Conservation (phyloP, 176 grass and related monocot genomes). For the Musa acuminata region DNA sequence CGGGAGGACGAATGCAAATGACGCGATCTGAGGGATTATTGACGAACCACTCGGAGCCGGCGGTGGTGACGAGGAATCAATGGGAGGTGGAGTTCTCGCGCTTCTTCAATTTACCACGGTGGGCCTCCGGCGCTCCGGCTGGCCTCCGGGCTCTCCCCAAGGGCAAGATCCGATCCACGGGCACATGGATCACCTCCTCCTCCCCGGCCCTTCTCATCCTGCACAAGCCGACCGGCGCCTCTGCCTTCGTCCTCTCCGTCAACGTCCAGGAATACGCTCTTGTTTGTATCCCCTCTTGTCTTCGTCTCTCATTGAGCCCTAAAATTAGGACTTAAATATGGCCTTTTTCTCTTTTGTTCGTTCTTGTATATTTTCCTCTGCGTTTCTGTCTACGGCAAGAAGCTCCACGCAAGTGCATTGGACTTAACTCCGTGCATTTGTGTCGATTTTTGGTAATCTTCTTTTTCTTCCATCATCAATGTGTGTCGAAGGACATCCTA, state of each 20-base stretch:
- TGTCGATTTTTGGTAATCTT: too few relatives aligned
- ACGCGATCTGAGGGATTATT: not conserved
- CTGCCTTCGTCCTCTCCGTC: constrained; percentile 40
- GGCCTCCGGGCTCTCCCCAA: constrained; percentile 28
- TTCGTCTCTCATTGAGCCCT: constrained; percentile 3
- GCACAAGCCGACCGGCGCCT: constrained; percentile 10
- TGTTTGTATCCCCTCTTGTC: not conserved
- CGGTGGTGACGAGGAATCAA: constrained; percentile 9
- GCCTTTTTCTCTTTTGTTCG: not conserved
- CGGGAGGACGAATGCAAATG: not conserved
- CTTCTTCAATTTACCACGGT: constrained; percentile 42
- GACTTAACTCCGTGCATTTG: not conserved
- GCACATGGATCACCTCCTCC: constrained; percentile 43
- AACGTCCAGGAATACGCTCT: constrained; percentile 24
- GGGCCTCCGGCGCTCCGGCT: constrained; percentile 16
- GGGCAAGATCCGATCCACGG: constrained; percentile 25
- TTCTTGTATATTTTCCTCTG: not conserved
- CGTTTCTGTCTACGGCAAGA: not conserved
- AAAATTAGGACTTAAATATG: not conserved
- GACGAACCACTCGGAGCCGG: not conserved
- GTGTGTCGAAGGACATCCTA: too few relatives aligned
- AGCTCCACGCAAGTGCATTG: not conserved
- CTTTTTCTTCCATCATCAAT: too few relatives aligned
- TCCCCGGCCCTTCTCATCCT: constrained; percentile 27
- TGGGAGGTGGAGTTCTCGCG: constrained; percentile 59